Base-by-base conservation (phyloP, 2,329 filamentous ascomycete genomes). In the Microthyrium microscopicum region DNA sequence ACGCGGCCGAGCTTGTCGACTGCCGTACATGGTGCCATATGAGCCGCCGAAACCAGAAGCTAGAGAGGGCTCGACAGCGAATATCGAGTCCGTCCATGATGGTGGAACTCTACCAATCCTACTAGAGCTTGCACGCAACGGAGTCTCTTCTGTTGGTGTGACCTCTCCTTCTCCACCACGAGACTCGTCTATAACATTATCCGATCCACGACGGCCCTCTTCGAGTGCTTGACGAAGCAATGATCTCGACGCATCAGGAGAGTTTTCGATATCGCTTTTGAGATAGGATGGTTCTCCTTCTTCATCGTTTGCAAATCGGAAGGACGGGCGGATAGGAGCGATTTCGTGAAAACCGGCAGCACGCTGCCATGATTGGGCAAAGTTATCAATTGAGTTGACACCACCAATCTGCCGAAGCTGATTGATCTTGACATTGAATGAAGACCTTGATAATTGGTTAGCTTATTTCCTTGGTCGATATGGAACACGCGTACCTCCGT, bases 331-430 rank as follows among this genome's bases (percentile, higher is more conserved):
- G 35, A 80, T 75, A 4, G 83, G 82, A 21, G 89, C 76, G 44
- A 93, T 81, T 53, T 94, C 85, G 41, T 73, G 70, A 54, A 95
- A 95, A 37, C 69, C 77, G 18, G 84, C 83, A 24, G 87, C 87
- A 51, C 87, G 75, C 55, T 87, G 82, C 79, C 84, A 93, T 45
- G 82, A 92, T 39, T 79, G 72, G 28, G 85, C 81, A 51, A 95
- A 95, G 47, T 85, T 92, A 48, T 89, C 77, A 46, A 95, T 79
- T 54, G 81, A 91, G 61, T 95, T 95, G 40, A 85, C 77, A 32
- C 87, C 87, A 42, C 87, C 89, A 30, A 65, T 31, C 54, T 57
- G 33, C 9, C 11, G 16, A 13, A 4, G 12, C 8, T 28, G 22
- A 26, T 17, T 22, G 4, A 28, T 20, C n/a, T 4, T 31, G 56